Percentiles rank a stretch among this genome's conserved stretches.
Evolutionary conservation across 805 yeast species (phyloP).

Genomic region (Barnettozyma botsteinii): DNA sequence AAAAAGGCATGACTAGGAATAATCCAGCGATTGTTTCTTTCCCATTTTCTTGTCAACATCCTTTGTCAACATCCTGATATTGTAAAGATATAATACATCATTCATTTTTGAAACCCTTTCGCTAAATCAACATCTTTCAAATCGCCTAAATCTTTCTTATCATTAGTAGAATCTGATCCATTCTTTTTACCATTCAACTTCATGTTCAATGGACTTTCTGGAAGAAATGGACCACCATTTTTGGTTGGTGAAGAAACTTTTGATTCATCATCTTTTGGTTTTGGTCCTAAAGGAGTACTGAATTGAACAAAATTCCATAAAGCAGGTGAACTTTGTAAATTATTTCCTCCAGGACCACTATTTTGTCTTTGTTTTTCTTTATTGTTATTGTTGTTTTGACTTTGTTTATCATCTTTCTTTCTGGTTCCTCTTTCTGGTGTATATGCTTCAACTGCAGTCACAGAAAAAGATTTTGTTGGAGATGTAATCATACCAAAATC

Average conservation of each 20-base stretch:
- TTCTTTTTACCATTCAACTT: constrained; percentile 9
- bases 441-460: constrained; percentile 53
- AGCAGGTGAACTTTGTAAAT: constrained; percentile 63
- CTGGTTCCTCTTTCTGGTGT: constrained; percentile 54
- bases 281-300: constrained; percentile 35
- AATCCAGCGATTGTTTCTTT: no score
- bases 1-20: no score
- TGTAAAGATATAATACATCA: not conserved
- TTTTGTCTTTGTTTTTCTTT: constrained; percentile 14
- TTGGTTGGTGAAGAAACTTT: constrained; percentile 16
- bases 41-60: not conserved
- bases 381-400: constrained; percentile 5
- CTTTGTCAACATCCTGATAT: no score
- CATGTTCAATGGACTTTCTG: constrained; percentile 22
- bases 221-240: constrained; percentile 12
- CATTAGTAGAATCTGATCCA: not conserved
- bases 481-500: constrained; percentile 24
- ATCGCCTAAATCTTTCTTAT: constrained; percentile 30
- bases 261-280: constrained; percentile 12
- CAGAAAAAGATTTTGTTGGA: constrained; percentile 40
- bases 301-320: constrained; percentile 91
- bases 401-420: constrained; percentile 11
- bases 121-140: constrained; percentile 42
- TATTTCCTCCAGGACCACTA: constrained; percentile 13
- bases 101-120: constrained; percentile 36